Evolutionary conservation across 2,329 filamentous ascomycete genomes (phyloP).

Genomic region (Arthroderma uncinatum): DNA sequence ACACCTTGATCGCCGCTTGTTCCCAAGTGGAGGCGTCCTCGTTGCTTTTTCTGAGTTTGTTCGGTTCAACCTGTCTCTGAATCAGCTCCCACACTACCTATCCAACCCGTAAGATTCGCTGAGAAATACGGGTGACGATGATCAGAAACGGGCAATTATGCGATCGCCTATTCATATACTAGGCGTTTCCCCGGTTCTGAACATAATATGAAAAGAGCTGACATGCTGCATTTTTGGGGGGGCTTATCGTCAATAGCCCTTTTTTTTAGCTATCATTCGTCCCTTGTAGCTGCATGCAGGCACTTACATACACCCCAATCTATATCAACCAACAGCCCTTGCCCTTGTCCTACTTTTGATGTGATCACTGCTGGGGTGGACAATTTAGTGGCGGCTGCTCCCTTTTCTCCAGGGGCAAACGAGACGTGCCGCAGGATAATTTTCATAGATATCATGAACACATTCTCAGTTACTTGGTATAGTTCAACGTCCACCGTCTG

Average conservation of each 20-base stretch:
- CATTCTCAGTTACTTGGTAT: not conserved
- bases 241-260: not conserved
- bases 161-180: not conserved
- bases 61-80: conserved; percentile 1
- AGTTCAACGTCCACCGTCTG: not conserved
- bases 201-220: not conserved
- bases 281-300: not conserved
- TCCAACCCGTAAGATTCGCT: conserved; percentile 2
- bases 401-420: not conserved
- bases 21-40: not conserved
- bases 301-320: conserved; percentile 2
- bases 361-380: not conserved
- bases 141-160: not conserved
- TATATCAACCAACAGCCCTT: not conserved
- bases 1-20: not conserved
- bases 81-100: not conserved
- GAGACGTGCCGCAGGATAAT: not conserved
- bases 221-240: not conserved
- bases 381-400: not conserved
- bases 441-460: not conserved
- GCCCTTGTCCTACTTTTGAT: not conserved
- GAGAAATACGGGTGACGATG: not conserved
- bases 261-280: not conserved
- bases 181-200: not conserved
- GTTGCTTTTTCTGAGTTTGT: conserved; percentile 2